These are phyloP conservation scores for Oxyria digyna DNA, from an alignment of 148 eudicot species.

Conservation along the genomic window DNA sequence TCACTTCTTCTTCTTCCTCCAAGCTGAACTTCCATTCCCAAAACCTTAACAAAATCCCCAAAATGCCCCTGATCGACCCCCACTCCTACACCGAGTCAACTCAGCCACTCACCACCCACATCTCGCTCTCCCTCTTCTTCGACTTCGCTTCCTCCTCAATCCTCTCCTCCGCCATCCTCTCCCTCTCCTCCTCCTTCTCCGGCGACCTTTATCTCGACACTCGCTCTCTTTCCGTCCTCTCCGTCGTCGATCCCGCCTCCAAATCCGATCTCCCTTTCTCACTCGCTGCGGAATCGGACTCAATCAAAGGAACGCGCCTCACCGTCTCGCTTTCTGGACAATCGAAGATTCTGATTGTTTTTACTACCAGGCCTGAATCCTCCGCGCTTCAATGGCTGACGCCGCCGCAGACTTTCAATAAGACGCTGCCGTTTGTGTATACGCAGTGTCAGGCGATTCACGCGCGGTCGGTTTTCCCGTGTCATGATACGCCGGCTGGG, in stretches of 20 bases:
- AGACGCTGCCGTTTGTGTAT: constrained; percentile 58
- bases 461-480: constrained; percentile 76
- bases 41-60: background rate
- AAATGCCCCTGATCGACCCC: constrained; percentile 31
- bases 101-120: constrained; percentile 27
- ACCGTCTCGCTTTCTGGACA: constrained; percentile 18
- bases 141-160: constrained; percentile 24
- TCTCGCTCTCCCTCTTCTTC: constrained; percentile 37
- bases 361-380: constrained; percentile 16
- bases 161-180: constrained; percentile 23
- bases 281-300: constrained; percentile 20
- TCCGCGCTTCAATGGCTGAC: constrained; percentile 91
- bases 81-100: constrained; percentile 30
- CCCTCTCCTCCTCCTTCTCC: constrained; percentile 26
- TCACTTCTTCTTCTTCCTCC: too few species aligned
- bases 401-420: constrained; percentile 71
- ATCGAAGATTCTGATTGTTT: constrained; percentile 13
- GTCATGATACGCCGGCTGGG: constrained; percentile 92
- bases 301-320: constrained; percentile 21
- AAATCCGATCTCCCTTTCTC: constrained; percentile 17
- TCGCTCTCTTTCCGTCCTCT: constrained; percentile 21
- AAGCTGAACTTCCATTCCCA: too few species aligned
- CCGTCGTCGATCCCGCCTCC: constrained; percentile 20
- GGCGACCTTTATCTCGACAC: constrained; percentile 30
- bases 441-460: constrained; percentile 94